phyloP scores from a whole-genome alignment of 192 early-diverging fungal genomes.

The Dissophora ornata region DNA sequence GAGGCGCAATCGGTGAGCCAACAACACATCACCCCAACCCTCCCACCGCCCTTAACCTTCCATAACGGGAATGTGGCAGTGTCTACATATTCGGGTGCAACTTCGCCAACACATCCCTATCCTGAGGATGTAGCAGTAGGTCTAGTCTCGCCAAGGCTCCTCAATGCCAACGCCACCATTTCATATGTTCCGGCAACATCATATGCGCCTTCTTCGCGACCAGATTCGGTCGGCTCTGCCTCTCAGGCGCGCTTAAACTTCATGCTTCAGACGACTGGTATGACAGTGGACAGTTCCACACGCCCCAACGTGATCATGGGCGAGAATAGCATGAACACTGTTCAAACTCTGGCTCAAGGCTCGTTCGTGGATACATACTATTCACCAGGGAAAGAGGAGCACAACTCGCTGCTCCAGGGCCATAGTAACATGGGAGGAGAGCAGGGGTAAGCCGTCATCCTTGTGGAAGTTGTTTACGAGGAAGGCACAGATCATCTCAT shows the following conservation, averaged over 20 bases:
- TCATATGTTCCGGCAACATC: conserved; percentile 1
- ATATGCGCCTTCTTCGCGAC: not conserved
- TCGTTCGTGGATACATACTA: conserved; percentile 19
- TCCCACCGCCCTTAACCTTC: not conserved
- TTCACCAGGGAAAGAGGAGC: no score
- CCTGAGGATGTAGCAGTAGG: not conserved
- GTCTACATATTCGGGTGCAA: not conserved
- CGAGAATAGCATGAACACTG: conserved; percentile 21
- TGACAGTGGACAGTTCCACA: conserved; percentile 30
- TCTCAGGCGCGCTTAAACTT: conserved; percentile 26
- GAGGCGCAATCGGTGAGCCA: conserved; percentile 1
- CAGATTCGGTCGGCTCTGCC: not conserved
- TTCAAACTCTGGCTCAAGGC: conserved; percentile 9
- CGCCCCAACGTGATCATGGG: conserved; percentile 46
- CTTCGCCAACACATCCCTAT: not conserved
- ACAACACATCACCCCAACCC: no score
- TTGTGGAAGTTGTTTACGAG: no score
- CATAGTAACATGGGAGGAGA: no score
- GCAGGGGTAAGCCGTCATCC: no score
- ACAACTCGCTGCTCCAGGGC: no score
- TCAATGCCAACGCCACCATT: not conserved
- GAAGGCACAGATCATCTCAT: no score
- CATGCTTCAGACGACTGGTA: conserved; percentile 35
- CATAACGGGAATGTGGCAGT: not conserved
- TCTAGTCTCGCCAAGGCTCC: not conserved